A percentile compares a stretch with the other conserved stretches of the same genome.
phyloP scores from a whole-genome alignment of 768 basidiomycete species.

The Suillus cothurnatus region DNA sequence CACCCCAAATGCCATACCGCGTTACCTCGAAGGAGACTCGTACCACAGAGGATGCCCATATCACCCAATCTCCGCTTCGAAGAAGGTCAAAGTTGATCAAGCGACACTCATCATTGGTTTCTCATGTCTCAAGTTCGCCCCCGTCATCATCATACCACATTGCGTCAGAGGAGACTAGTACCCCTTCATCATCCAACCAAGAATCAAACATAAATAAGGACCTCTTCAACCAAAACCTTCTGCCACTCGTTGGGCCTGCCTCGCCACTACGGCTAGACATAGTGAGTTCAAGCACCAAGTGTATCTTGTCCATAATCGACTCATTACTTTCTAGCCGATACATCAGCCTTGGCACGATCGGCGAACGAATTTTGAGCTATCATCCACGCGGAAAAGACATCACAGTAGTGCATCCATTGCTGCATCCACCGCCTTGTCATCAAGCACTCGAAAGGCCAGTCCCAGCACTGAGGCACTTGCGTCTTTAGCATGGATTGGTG shows the following conservation, averaged over 20 bases:
- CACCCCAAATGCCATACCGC: background rate
- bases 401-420: background rate
- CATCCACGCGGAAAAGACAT: background rate
- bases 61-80: background rate
- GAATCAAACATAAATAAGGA: background rate
- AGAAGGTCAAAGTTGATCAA: slow-evolving; percentile 14
- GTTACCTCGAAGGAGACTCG: background rate
- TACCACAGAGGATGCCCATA: background rate
- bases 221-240: slow-evolving; percentile 5
- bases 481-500: slow-evolving; percentile 37
- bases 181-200: background rate
- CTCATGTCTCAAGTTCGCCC: background rate
- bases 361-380: slow-evolving; percentile 19
- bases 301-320: slow-evolving; percentile 4
- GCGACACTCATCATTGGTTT: background rate
- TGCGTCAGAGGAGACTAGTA: background rate
- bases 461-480: slow-evolving; percentile 30
- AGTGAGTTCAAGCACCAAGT: slow-evolving; percentile 17
- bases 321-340: slow-evolving; percentile 26
- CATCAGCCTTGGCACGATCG: slow-evolving; percentile 34
- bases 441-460: slow-evolving; percentile 12
- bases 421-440: background rate
- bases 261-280: slow-evolving; percentile 31
- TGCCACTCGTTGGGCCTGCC: slow-evolving; percentile 26
- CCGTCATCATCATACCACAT: too few relatives aligned